These are phyloP conservation scores for Lupinus albus DNA, from an alignment of 306 rosid species.

Conservation along the genomic window DNA sequence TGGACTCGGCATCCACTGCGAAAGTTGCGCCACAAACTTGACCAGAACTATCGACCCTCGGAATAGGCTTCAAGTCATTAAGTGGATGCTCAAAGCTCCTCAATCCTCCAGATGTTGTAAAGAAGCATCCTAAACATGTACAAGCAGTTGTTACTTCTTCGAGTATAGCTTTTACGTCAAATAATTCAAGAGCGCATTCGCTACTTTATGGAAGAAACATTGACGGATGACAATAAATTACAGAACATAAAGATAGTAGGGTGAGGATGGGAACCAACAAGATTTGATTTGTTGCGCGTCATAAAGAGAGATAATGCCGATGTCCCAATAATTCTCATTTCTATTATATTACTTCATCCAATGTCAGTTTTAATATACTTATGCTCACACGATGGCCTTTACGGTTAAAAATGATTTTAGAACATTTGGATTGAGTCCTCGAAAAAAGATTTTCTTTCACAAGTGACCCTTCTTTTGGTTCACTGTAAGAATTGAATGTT, in stretches of 20 bases:
- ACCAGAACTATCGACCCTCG: slow-evolving; percentile 94
- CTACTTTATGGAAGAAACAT: not conserved
- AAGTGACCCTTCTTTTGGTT: too few relatives aligned
- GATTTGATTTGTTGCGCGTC: slow-evolving; percentile 6
- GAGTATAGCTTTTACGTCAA: not conserved
- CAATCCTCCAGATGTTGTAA: slow-evolving; percentile 83
- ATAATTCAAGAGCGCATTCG: not conserved
- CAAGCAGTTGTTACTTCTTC: slow-evolving; percentile 35
- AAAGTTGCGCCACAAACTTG: slow-evolving; percentile 84
- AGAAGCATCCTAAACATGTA: slow-evolving; percentile 71
- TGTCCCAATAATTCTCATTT: slow-evolving; percentile 28
- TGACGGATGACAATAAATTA: not conserved
- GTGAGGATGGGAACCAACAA: slow-evolving; percentile 10
- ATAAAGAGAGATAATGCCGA: not conserved
- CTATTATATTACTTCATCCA: slow-evolving; percentile 13
- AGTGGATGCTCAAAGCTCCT: slow-evolving; percentile 93
- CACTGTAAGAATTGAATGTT: too few relatives aligned
- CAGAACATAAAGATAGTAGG: not conserved
- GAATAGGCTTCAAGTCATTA: slow-evolving; percentile 85
- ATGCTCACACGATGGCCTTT: not conserved
- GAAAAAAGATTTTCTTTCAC: too few relatives aligned
- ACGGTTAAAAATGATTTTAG: too few relatives aligned
- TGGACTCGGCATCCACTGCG: slow-evolving; percentile 70
- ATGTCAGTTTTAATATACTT: slow-evolving; percentile 9
- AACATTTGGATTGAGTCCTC: too few relatives aligned